phyloP scores from a whole-genome alignment of 257 asterid species.

The Solanum virginianum region DNA sequence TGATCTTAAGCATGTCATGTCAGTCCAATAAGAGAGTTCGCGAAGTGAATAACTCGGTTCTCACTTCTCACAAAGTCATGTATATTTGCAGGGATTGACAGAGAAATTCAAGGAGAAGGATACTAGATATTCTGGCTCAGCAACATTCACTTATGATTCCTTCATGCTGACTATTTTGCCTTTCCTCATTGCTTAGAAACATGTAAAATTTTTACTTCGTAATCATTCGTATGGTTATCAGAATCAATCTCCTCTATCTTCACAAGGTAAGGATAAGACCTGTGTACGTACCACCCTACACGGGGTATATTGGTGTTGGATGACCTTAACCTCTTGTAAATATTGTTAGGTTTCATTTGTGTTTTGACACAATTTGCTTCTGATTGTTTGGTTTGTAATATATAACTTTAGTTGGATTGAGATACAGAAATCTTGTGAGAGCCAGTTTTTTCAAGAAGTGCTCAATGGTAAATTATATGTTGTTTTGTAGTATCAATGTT shows the following conservation, averaged over 20 bases:
- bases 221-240: not conserved
- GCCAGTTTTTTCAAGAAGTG: not conserved
- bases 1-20: not conserved
- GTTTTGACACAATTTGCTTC: not conserved
- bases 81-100: constrained; percentile 63
- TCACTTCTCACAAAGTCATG: not conserved
- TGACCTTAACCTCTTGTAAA: not conserved
- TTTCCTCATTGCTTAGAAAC: constrained; percentile 57
- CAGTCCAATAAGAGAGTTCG: no score
- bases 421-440: no score
- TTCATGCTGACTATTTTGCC: constrained; percentile 88
- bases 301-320: not conserved
- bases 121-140: constrained; percentile 54
- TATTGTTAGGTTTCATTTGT: not conserved
- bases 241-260: not conserved
- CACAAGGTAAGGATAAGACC: no score
- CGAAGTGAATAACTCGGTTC: not conserved
- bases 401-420: not conserved
- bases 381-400: not conserved
- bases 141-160: constrained; percentile 66
- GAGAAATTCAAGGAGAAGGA: constrained; percentile 98
- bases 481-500: not conserved
- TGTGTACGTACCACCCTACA: not conserved
- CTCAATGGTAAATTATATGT: not conserved
- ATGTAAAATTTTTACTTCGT: not conserved